A percentile compares a stretch with the other conserved stretches of the same genome.
Evolutionary conservation across 441 rosid species (phyloP).

Genomic region (Erysimum cheiri): DNA sequence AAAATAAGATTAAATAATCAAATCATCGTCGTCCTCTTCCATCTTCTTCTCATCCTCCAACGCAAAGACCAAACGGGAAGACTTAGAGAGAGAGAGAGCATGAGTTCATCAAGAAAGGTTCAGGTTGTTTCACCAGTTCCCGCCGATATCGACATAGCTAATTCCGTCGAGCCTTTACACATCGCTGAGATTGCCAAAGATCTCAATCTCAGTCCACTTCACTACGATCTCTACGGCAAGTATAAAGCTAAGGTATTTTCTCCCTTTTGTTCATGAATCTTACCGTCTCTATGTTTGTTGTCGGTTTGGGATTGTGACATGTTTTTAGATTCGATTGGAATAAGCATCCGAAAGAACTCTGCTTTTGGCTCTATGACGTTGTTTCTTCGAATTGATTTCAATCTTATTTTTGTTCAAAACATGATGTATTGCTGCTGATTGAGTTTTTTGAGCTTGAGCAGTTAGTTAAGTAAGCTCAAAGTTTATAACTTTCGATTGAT

Average conservation of each 20-base stretch:
- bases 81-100: constrained; percentile 24
- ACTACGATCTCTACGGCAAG: constrained; percentile 96
- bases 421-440: neutral
- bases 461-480: neutral
- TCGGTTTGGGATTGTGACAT: neutral
- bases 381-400: neutral
- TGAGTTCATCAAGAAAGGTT: constrained; percentile 74
- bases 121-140: constrained; percentile 89
- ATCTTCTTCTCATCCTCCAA: constrained; percentile 1
- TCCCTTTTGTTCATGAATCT: neutral
- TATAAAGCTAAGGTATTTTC: constrained; percentile 86
- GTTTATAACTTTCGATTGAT: constrained; percentile 3
- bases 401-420: neutral
- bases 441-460: neutral
- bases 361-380: neutral
- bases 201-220: constrained; percentile 69
- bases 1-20: neutral
- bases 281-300: neutral
- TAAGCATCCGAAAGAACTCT: constrained; percentile 4
- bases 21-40: constrained; percentile 15
- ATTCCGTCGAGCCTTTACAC: constrained; percentile 85
- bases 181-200: constrained; percentile 83
- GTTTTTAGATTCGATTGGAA: constrained; percentile 4
- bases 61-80: constrained; percentile 2
- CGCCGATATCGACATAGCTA: constrained; percentile 95